Conservation (phyloP, 2,329 filamentous ascomycete species). For the Diaporthe sp. region DNA sequence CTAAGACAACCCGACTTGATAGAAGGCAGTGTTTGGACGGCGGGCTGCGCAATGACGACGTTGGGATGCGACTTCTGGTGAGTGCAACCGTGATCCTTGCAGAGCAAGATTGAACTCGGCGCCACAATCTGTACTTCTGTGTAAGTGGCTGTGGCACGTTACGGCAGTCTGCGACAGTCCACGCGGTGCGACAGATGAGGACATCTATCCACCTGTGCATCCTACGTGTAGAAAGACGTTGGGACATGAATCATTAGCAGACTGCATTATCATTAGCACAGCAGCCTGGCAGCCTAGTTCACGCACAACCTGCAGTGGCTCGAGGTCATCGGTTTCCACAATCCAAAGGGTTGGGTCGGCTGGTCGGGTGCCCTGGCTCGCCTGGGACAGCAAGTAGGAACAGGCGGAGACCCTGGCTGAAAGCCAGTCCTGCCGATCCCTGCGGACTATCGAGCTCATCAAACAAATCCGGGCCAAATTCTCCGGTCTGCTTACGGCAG, state of each 20-base stretch:
- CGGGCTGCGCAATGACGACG: constrained; percentile 23
- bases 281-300: not conserved
- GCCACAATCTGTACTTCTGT: constrained; percentile 9
- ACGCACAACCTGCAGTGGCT: not conserved
- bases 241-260: constrained; percentile 5
- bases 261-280: not conserved
- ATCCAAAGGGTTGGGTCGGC: not conserved
- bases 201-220: not conserved
- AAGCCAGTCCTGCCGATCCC: constrained; percentile 5
- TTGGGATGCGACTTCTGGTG: not conserved
- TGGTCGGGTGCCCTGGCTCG: not conserved
- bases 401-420: not conserved
- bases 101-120: not conserved
- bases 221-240: not conserved
- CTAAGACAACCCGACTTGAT: not conserved
- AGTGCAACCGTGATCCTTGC: not conserved
- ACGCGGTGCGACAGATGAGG: not conserved
- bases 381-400: not conserved
- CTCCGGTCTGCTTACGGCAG: not conserved
- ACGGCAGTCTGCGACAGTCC: not conserved
- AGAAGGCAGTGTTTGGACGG: not conserved
- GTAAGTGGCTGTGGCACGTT: constrained; percentile 7
- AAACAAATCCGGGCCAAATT: not conserved
- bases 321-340: not conserved
- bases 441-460: not conserved